Evolutionary conservation across 2,329 filamentous ascomycete genomes (phyloP).

Genomic region (Penicillium italicum): DNA sequence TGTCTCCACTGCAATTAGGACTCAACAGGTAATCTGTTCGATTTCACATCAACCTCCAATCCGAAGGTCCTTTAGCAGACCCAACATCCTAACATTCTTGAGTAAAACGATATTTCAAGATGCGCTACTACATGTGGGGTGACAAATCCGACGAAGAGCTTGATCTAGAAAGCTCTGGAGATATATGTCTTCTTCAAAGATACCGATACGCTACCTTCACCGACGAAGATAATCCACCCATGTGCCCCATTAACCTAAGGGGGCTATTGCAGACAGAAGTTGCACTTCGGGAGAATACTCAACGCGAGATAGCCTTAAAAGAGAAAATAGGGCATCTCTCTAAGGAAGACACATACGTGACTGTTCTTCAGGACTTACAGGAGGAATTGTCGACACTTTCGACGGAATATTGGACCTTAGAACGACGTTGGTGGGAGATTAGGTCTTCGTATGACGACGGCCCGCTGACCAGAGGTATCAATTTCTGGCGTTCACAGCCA

Average conservation of each 20-base stretch:
- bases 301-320: background rate
- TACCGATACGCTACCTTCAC: background rate
- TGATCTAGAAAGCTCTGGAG: background rate
- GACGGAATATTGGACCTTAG: background rate
- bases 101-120: background rate
- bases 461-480: constrained; percentile 1
- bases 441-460: background rate
- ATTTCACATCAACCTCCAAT: background rate
- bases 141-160: background rate
- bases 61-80: background rate
- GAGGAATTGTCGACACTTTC: background rate
- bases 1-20: background rate
- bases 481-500: constrained; percentile 7
- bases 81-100: background rate
- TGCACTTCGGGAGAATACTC: background rate
- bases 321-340: background rate
- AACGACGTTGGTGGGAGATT: background rate
- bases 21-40: background rate
- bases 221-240: background rate
- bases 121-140: background rate
- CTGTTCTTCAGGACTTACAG: background rate
- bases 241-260: background rate
- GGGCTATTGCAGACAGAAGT: constrained; percentile 1
- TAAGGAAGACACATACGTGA: background rate
- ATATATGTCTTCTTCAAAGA: constrained; percentile 3